phyloP scores from a whole-genome alignment of 1,284 basidiomycete genomes.

The Fomitopsis betulina region DNA sequence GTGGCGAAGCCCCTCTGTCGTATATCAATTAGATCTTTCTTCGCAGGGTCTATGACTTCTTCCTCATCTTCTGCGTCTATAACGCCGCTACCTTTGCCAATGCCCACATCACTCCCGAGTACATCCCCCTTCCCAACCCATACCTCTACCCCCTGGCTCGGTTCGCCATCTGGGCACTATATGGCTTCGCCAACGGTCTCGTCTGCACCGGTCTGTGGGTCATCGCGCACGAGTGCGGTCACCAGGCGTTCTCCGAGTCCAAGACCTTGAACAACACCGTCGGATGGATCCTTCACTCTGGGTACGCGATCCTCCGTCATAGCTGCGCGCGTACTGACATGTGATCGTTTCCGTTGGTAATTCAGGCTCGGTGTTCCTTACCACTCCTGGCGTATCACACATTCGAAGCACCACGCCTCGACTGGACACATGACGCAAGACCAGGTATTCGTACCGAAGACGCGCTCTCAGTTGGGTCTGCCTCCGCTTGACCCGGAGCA shows the following conservation, averaged over 20 bases:
- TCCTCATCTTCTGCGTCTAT: constrained; percentile 68
- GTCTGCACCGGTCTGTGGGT: constrained; percentile 95
- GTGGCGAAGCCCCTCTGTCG: constrained; percentile 21
- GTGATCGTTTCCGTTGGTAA: constrained; percentile 24
- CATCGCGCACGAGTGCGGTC: constrained; percentile 89
- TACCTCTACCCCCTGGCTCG: constrained; percentile 60
- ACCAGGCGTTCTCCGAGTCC: constrained; percentile 96
- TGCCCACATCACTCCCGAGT: constrained; percentile 50
- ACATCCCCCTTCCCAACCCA: constrained; percentile 57
- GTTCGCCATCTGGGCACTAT: constrained; percentile 77
- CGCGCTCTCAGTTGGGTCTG: constrained; percentile 71
- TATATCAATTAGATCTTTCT: constrained; percentile 4
- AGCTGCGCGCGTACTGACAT: constrained; percentile 16
- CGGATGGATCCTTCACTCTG: constrained; percentile 93
- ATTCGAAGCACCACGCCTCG: constrained; percentile 95
- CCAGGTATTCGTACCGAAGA: constrained; percentile 94
- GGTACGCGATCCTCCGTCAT: constrained; percentile 38
- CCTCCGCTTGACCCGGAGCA: constrained; percentile 61
- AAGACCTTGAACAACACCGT: constrained; percentile 93
- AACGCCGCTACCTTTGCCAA: constrained; percentile 72
- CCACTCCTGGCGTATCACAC: constrained; percentile 97
- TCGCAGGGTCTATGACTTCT: constrained; percentile 68
- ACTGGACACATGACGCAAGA: constrained; percentile 95
- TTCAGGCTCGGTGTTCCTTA: constrained; percentile 89
- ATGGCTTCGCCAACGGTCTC: constrained; percentile 82